Evolutionary conservation across 2,329 filamentous ascomycete species (phyloP).

Genomic region (Cytospora mali): DNA sequence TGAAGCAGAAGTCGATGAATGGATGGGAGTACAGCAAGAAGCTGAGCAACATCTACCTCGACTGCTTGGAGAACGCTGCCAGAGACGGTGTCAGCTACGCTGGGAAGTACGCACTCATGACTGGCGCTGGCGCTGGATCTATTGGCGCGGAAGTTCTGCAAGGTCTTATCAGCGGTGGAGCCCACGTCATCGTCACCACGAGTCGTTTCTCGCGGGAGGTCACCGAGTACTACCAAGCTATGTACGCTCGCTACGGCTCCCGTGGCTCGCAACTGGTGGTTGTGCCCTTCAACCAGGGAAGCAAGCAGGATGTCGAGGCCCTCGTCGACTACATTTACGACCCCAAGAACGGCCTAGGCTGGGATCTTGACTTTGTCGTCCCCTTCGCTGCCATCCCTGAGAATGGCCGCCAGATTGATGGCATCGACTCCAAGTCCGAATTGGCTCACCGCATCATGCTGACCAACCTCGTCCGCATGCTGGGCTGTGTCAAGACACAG

Average conservation of each 20-base stretch:
- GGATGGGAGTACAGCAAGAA: conserved; percentile 99
- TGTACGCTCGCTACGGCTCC: conserved; percentile 93
- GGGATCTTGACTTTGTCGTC: conserved; percentile 95
- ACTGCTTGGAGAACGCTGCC: conserved; percentile 87
- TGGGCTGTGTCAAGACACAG: conserved; percentile 87
- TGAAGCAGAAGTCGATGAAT: conserved; percentile 90
- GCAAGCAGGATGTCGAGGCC: conserved; percentile 95
- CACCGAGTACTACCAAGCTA: conserved; percentile 98
- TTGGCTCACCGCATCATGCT: conserved; percentile 98
- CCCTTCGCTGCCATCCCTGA: conserved; percentile 98
- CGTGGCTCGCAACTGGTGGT: conserved; percentile 96
- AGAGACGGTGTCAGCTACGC: conserved; percentile 86
- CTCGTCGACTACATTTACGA: conserved; percentile 97
- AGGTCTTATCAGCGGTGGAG: conserved; percentile 93
- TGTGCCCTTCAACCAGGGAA: conserved; percentile 98
- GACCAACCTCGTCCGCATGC: conserved; percentile 89
- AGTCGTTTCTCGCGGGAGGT: conserved; percentile 96
- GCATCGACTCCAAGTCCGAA: conserved; percentile 95
- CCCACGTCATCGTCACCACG: conserved; percentile 95
- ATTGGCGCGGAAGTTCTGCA: conserved; percentile 97
- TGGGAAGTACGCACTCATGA: conserved; percentile 97
- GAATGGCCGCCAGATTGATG: conserved; percentile 96
- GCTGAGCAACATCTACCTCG: conserved; percentile 88
- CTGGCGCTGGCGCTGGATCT: conserved; percentile 93
- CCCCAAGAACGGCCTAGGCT: conserved; percentile 91